Evolutionary conservation across 345 rosid genomes (phyloP).

Genomic region (Cardamine occulta): DNA sequence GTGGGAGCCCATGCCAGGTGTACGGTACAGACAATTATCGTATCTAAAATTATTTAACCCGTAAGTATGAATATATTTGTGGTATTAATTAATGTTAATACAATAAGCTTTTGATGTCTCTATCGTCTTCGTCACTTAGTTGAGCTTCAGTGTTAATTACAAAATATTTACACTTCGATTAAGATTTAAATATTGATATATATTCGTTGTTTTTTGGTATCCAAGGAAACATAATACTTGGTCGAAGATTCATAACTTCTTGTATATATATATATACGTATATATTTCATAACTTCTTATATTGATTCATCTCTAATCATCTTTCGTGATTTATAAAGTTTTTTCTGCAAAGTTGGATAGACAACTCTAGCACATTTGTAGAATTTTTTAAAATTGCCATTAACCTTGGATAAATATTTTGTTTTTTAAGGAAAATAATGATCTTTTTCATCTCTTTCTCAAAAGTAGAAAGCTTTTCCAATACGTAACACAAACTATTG

Average conservation of each 20-base stretch:
- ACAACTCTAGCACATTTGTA: constrained; percentile 17
- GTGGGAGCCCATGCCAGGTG: constrained; percentile 42
- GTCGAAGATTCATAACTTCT: not conserved
- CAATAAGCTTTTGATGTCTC: not conserved
- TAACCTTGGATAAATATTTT: not conserved
- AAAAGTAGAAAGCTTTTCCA: constrained; percentile 32
- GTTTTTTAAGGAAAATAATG: not conserved
- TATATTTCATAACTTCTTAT: not conserved
- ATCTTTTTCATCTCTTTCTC: constrained; percentile 24
- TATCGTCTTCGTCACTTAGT: constrained; percentile 8
- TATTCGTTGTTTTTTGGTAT: not conserved
- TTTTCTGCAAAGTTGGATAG: not conserved
- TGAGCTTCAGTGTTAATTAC: constrained; percentile 22
- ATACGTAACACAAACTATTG: constrained; percentile 17
- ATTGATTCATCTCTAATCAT: not conserved
- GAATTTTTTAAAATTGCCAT: not conserved
- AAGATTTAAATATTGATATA: no score
- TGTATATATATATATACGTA: no score
- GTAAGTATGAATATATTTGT: not conserved
- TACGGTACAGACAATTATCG: constrained; percentile 28
- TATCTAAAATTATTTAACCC: not conserved
- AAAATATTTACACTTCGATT: not conserved
- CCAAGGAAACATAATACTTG: not conserved
- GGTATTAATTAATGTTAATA: not conserved
- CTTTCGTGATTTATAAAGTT: constrained; percentile 22